Evolutionary conservation across 208 protist genomes (phyloP), one percentile per base, ranked within the genome.

Genomic region (Leishmania lainsoni): DNA sequence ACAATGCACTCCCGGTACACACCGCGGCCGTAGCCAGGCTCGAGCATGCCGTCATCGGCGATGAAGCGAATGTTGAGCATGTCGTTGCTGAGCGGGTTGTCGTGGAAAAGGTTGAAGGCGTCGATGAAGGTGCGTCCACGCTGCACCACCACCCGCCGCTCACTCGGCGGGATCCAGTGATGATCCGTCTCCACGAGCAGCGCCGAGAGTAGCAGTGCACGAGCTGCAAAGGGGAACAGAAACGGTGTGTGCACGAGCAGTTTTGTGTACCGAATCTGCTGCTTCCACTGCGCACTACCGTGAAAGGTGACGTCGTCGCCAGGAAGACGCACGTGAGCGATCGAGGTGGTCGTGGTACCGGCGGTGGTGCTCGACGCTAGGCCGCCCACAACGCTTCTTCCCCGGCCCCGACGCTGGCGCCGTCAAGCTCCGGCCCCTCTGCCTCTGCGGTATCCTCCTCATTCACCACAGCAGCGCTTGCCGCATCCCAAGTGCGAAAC

Each of bases 1-100:
- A 90, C 85, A 54, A 98, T 87, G 70, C 97, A 97, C 81, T 99
- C 96, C 35, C 95, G 96, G 80, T 98, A 98, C 45, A 98, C 94
- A 48, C 97, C 97, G 17, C 93, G 87, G 61, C 97, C 97, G 80
- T 98, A 97, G 76, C 97, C 97, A 14, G 87, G 87, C 86, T 99
- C 96, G 48, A 93, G 49, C 17, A 76, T 61, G 51, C 83, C 81
- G 82, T 87, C 76, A 68, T 86, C 75, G 79, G 73, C 82, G 61
- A 75, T 70, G 76, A 95, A 92, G 83, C 94, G 91, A 79, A 98
- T 90, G 77, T 75, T 42, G 76, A 91, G 83, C 87, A 93, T 83
- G 71, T 87, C 80, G 54, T 71, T 68, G 80, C 84, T 88, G 83
- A 89, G 81, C 48, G 88, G 87, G 74, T 83, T 63, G 77, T 86